A percentile compares a stretch with the other conserved stretches of the same genome.
Conservation (phyloP, 1,284 basidiomycete genomes). For the Leccinum angustisporum region DNA sequence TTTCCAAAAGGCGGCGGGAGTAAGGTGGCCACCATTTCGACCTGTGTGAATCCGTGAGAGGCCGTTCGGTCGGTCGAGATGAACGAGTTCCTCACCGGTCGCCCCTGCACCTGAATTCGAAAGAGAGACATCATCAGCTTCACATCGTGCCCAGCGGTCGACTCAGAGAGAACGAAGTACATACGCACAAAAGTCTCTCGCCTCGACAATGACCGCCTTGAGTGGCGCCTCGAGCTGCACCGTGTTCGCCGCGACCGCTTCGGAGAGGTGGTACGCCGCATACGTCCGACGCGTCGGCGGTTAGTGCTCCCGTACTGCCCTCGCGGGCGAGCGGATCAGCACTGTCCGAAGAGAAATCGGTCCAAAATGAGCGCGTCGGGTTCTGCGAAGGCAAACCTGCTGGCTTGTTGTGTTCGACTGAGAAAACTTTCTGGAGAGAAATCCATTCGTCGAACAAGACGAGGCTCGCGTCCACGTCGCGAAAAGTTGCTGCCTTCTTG, state of each 20-base stretch:
- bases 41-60: slow-evolving; percentile 41
- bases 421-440: slow-evolving; percentile 8
- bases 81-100: slow-evolving; percentile 49
- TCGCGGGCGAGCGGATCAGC: slow-evolving; percentile 63
- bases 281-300: slow-evolving; percentile 60
- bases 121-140: neutral
- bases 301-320: slow-evolving; percentile 61
- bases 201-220: slow-evolving; percentile 66
- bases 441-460: neutral
- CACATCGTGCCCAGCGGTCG: neutral
- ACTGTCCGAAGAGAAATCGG: slow-evolving; percentile 47
- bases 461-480: neutral
- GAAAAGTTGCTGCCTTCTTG: no score
- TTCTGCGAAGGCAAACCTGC: slow-evolving; percentile 51
- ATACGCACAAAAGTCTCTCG: slow-evolving; percentile 73
- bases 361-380: slow-evolving; percentile 72
- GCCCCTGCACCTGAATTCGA: slow-evolving; percentile 69
- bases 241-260: slow-evolving; percentile 29
- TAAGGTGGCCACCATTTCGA: slow-evolving; percentile 78
- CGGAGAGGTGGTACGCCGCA: slow-evolving; percentile 69
- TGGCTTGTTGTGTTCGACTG: slow-evolving; percentile 7
- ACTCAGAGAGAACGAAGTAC: slow-evolving; percentile 1
- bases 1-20: slow-evolving; percentile 47
- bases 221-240: slow-evolving; percentile 27
- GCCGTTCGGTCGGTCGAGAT: neutral